Evolutionary conservation across 148 eudicot genomes (phyloP).

Genomic region (Hydrangea macrophylla): DNA sequence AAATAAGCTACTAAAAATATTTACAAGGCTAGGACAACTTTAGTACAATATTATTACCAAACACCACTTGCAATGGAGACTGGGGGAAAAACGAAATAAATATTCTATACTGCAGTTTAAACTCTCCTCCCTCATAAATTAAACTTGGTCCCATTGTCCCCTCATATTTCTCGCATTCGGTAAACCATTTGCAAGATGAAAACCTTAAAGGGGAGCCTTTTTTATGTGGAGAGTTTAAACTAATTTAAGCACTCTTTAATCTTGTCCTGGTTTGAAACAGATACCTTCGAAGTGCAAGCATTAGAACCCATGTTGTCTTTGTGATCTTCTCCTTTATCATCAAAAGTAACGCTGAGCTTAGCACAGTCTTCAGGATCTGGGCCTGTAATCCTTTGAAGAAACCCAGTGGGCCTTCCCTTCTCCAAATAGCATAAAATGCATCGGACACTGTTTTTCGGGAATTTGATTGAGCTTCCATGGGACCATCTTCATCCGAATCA

Average conservation of each 20-base stretch:
- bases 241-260: constrained; percentile 52
- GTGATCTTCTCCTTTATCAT: constrained; percentile 97
- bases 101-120: not conserved
- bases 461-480: constrained; percentile 24
- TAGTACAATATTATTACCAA: not conserved
- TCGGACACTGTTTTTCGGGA: constrained; percentile 55
- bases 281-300: constrained; percentile 67
- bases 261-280: constrained; percentile 31
- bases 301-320: constrained; percentile 72
- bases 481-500: constrained; percentile 44
- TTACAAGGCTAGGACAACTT: constrained; percentile 4
- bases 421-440: constrained; percentile 62
- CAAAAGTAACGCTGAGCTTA: constrained; percentile 88
- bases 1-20: not conserved
- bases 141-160: not conserved
- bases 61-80: not conserved
- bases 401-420: constrained; percentile 73
- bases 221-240: constrained; percentile 8
- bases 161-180: constrained; percentile 7
- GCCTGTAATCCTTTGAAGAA: constrained; percentile 83
- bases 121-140: not conserved
- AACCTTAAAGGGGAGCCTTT: not conserved
- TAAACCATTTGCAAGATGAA: not conserved
- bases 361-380: constrained; percentile 86
- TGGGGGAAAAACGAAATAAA: not conserved